Evolutionary conservation across 2,329 filamentous ascomycete species (phyloP).

Genomic region (Dactylellina cionopaga): DNA sequence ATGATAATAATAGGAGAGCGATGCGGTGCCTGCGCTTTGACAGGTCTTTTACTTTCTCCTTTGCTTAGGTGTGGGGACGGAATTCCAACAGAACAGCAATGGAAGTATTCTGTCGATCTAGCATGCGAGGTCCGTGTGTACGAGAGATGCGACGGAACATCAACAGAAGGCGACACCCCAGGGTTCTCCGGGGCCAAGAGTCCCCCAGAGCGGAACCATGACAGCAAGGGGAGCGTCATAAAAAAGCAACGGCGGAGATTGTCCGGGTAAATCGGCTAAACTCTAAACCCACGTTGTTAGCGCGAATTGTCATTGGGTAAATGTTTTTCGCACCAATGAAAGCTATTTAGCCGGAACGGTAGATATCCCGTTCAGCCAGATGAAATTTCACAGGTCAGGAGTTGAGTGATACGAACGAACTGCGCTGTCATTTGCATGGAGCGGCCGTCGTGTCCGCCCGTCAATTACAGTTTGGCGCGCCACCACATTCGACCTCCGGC

Average conservation of each 20-base stretch:
- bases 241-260: slow-evolving; percentile 44
- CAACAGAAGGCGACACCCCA: too few species aligned
- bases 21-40: slow-evolving; percentile 48
- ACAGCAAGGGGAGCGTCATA: too few species aligned
- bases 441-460: slow-evolving; percentile 9
- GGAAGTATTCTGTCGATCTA: slow-evolving; percentile 13
- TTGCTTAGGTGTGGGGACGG: neutral
- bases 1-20: slow-evolving; percentile 10
- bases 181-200: too few species aligned
- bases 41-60: slow-evolving; percentile 2
- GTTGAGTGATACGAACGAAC: slow-evolving; percentile 13
- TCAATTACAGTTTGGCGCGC: slow-evolving; percentile 21
- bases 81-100: slow-evolving; percentile 10
- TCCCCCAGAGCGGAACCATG: slow-evolving; percentile 35
- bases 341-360: slow-evolving; percentile 52
- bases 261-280: slow-evolving; percentile 50
- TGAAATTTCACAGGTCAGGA: slow-evolving; percentile 11
- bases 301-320: slow-evolving; percentile 40
- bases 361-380: slow-evolving; percentile 31
- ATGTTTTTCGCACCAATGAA: slow-evolving; percentile 52
- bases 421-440: slow-evolving; percentile 21
- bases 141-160: slow-evolving; percentile 15
- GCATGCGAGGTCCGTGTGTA: slow-evolving; percentile 32
- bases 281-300: slow-evolving; percentile 49
- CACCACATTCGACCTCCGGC: slow-evolving; percentile 52